Percentiles rank a stretch among this genome's conserved stretches.
Evolutionary conservation across 2,329 filamentous ascomycete genomes (phyloP).

Genomic region (Talaromyces sp.): DNA sequence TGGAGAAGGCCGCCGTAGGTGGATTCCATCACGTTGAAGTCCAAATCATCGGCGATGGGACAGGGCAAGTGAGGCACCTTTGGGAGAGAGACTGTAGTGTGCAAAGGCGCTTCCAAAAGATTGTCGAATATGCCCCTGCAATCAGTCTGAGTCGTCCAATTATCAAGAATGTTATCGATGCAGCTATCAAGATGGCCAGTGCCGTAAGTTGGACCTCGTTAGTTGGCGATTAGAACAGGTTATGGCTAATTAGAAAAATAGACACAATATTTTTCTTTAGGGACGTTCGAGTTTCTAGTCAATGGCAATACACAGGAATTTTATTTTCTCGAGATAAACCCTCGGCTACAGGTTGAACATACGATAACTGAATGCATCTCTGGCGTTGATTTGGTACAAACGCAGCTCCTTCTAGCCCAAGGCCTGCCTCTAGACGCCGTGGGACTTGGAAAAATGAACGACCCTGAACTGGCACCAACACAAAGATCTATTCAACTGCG

Average conservation of each 20-base stretch:
- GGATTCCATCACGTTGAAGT: conserved; percentile 59
- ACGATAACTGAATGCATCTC: conserved; percentile 56
- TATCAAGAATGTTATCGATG: conserved; percentile 47
- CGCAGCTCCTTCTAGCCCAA: conserved; percentile 52
- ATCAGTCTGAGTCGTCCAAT: conserved; percentile 42
- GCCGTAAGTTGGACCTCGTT: conserved; percentile 26
- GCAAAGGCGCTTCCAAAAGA: conserved; percentile 57
- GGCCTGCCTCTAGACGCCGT: conserved; percentile 39
- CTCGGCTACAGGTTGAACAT: conserved; percentile 58
- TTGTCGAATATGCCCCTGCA: conserved; percentile 57
- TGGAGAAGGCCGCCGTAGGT: conserved; percentile 58
- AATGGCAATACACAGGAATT: conserved; percentile 45
- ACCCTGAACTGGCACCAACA: conserved; percentile 32
- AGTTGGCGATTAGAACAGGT: conserved; percentile 14
- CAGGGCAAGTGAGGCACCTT: conserved; percentile 48
- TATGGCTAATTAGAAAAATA: conserved; percentile 14
- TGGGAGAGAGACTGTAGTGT: conserved; percentile 60
- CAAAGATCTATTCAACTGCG: conserved; percentile 51
- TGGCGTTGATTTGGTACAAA: conserved; percentile 50
- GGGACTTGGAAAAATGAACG: conserved; percentile 18
- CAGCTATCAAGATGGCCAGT: conserved; percentile 50
- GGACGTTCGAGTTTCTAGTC: conserved; percentile 62
- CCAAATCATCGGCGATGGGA: conserved; percentile 53
- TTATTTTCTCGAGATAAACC: conserved; percentile 59
- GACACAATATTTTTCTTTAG: conserved; percentile 54